phyloP scores from a whole-genome alignment of 2,329 filamentous ascomycete genomes.

The Colletotrichum sidae region DNA sequence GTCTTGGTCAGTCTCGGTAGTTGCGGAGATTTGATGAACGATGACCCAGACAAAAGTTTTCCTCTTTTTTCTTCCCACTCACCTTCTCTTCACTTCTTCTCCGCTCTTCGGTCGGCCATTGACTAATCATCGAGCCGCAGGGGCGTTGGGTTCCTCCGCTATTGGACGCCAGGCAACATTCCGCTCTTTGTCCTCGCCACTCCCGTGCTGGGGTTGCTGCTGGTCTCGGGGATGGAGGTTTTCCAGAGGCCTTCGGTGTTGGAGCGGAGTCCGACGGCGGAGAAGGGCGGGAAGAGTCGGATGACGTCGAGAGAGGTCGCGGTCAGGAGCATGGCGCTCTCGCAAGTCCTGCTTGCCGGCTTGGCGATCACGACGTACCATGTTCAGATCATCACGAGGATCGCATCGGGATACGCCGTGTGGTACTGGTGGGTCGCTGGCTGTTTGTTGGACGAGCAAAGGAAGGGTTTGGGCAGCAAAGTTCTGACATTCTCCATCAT shows the following conservation, averaged over 20 bases:
- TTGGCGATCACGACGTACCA: conserved; percentile 86
- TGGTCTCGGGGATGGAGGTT: conserved; percentile 67
- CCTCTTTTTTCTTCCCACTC: too few relatives aligned
- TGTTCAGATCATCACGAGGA: conserved; percentile 91
- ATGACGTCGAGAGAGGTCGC: conserved; percentile 42
- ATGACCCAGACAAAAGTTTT: neutral
- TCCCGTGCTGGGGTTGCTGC: conserved; percentile 79
- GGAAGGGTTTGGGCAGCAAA: conserved; percentile 46
- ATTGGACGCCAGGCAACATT: conserved; percentile 89
- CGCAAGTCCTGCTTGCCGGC: conserved; percentile 78
- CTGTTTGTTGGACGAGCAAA: conserved; percentile 49
- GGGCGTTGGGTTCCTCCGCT: conserved; percentile 88
- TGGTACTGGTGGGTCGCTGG: conserved; percentile 88
- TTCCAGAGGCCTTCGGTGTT: conserved; percentile 41
- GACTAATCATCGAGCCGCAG: conserved; percentile 56
- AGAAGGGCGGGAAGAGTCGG: neutral
- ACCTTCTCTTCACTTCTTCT: too few relatives aligned
- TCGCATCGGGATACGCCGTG: conserved; percentile 87
- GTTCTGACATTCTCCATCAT: conserved; percentile 78
- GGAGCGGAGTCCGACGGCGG: conserved; percentile 23
- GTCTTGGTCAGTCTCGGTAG: conserved; percentile 9
- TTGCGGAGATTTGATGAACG: conserved; percentile 24
- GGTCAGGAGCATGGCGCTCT: conserved; percentile 71
- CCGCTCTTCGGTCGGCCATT: neutral
- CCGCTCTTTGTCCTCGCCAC: conserved; percentile 88